Evolutionary conservation across 257 asterid species (phyloP), one percentile per base, ranked within the genome.

Genomic region (Striga asiatica): DNA sequence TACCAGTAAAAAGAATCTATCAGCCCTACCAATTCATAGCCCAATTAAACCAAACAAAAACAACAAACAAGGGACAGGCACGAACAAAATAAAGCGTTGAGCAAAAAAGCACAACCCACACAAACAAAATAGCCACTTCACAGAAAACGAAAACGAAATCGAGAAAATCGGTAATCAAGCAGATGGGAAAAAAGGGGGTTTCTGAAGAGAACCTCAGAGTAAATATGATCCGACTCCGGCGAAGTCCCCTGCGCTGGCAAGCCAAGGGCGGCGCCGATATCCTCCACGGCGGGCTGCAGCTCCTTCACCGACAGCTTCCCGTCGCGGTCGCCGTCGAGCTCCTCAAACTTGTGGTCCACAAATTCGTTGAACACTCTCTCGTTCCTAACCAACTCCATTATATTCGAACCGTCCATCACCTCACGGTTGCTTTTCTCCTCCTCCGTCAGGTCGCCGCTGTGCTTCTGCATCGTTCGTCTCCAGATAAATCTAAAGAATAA

Each of bases 381-480:
- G 57, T 87, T 82, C 69, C 79, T 95, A 75, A 91, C 98, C 68
- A 91, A 79, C 94, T 84, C 74, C 89, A 78, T 82, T 82, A 84
- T 78, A 74, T 82, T 83, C 31, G 98, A 87, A 68, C 98, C 97
- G 86, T 91, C 98, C 92, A 91, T 57, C 66, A 82, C 89, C 76
- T 82, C 81, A 12, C 29, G 31, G 17, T 16, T 49, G 20, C 70
- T 51, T 14, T 70, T 58, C 58, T 73, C 70, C 23, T 60, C 75
- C 72, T 53, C 53, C 77, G 62, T 71, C 48, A 56, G 34, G 24
- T 18, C 28, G 18, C 56, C 46, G 14, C 35, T 4, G 32, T 49
- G 12, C 35, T 50, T 64, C 17, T 70, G 67, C 79, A 60, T 63
- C 60, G 58, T 22, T 12, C 60, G 58, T 22, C 8, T 49, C 65